Percentiles rank a stretch among this genome's conserved stretches.
phyloP scores from a whole-genome alignment of 2,329 filamentous ascomycete genomes.

The Penicillium sp. region DNA sequence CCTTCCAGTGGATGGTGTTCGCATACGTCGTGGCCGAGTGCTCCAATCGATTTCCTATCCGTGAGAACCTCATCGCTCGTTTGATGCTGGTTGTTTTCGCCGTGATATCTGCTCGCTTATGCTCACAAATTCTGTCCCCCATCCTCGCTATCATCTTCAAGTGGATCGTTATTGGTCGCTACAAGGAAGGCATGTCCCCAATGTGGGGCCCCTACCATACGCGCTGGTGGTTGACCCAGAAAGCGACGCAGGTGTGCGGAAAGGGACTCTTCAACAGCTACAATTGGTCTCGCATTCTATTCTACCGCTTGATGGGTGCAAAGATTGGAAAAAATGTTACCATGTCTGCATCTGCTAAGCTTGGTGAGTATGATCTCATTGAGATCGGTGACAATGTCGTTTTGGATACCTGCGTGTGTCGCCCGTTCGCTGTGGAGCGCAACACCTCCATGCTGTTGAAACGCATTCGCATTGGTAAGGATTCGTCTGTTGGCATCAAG shows the following conservation, averaged over 20 bases:
- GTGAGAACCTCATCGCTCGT: slow-evolving; percentile 43
- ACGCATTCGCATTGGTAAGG: slow-evolving; percentile 49
- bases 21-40: slow-evolving; percentile 47
- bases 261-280: slow-evolving; percentile 29
- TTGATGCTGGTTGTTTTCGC: slow-evolving; percentile 50
- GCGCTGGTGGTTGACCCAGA: slow-evolving; percentile 58
- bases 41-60: slow-evolving; percentile 34
- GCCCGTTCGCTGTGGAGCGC: slow-evolving; percentile 56
- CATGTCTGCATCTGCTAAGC: slow-evolving; percentile 41
- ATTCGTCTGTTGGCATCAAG: slow-evolving; percentile 48
- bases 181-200: slow-evolving; percentile 54
- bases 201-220: slow-evolving; percentile 61
- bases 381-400: slow-evolving; percentile 51
- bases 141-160: slow-evolving; percentile 52
- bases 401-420: slow-evolving; percentile 48
- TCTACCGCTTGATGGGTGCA: slow-evolving; percentile 53
- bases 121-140: slow-evolving; percentile 44
- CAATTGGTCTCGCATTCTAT: slow-evolving; percentile 43
- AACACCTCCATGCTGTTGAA: slow-evolving; percentile 59
- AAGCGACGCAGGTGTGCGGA: slow-evolving; percentile 51
- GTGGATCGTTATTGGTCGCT: slow-evolving; percentile 55
- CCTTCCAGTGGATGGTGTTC: slow-evolving; percentile 54
- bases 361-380: slow-evolving; percentile 59
- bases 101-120: slow-evolving; percentile 44
- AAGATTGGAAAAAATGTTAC: slow-evolving; percentile 53